Conservation (phyloP, 306 rosid genomes). For the Cucurbita argyrosperma region DNA sequence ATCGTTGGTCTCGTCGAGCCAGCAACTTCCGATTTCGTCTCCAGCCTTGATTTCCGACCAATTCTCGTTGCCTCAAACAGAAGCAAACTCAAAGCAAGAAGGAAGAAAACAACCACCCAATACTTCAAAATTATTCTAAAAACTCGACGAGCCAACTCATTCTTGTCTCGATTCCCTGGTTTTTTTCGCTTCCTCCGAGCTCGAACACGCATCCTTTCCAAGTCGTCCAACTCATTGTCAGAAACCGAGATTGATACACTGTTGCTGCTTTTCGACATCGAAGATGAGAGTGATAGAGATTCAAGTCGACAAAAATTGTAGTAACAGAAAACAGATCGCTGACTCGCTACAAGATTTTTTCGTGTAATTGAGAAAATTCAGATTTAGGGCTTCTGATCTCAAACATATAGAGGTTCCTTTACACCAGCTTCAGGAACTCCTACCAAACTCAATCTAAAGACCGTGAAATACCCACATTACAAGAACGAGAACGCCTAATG, state of each 20-base stretch:
- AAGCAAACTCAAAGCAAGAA: slow-evolving; percentile 41
- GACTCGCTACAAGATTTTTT: not conserved
- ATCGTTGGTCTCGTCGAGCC: not conserved
- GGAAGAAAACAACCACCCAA: slow-evolving; percentile 54
- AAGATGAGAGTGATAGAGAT: not conserved
- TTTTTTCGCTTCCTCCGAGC: slow-evolving; percentile 70
- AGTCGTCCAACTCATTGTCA: slow-evolving; percentile 76
- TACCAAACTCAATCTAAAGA: not conserved
- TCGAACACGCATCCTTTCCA: slow-evolving; percentile 55
- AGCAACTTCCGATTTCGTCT: slow-evolving; percentile 1
- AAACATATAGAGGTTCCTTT: not conserved
- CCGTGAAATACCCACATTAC: not conserved
- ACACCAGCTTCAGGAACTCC: not conserved
- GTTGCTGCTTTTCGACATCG: slow-evolving; percentile 42
- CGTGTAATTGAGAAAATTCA: not conserved
- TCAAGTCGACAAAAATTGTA: not conserved
- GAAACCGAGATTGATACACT: slow-evolving; percentile 47
- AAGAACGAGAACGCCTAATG: not conserved
- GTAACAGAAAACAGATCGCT: not conserved
- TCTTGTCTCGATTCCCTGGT: slow-evolving; percentile 22
- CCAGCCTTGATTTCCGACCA: slow-evolving; percentile 20
- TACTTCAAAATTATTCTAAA: slow-evolving; percentile 31
- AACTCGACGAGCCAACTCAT: slow-evolving; percentile 22
- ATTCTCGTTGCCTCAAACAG: slow-evolving; percentile 46
- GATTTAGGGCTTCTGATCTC: not conserved